Percentiles rank a stretch among this genome's conserved stretches.
Evolutionary conservation across 2,329 filamentous ascomycete genomes (phyloP).

Genomic region (Elsinoe batatas): DNA sequence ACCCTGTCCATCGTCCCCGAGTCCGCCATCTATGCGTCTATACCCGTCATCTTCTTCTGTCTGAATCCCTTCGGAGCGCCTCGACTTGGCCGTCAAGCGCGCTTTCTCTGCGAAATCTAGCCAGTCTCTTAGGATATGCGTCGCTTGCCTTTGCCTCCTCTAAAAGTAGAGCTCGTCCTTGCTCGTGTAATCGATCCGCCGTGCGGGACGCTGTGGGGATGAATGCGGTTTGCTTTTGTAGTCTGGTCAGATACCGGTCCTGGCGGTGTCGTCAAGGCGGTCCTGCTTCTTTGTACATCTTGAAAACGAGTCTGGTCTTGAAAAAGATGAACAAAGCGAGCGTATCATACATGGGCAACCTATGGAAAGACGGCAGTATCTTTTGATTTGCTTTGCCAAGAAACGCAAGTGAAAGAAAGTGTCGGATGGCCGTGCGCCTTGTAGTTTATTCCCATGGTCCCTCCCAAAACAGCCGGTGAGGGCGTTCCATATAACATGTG

Average conservation of each 20-base stretch:
- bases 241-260: too few species aligned
- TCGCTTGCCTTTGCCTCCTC: background rate
- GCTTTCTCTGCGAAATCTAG: slow-evolving; percentile 1
- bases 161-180: background rate
- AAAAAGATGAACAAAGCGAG: too few species aligned
- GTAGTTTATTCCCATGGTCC: background rate
- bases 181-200: background rate
- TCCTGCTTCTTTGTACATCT: too few species aligned
- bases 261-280: too few species aligned
- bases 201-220: background rate
- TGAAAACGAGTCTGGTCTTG: too few species aligned
- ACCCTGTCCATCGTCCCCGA: too few species aligned
- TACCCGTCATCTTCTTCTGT: too few species aligned
- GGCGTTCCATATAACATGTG: slow-evolving; percentile 5
- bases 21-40: too few species aligned
- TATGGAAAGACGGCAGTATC: background rate
- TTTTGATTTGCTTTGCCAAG: slow-evolving; percentile 6
- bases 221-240: background rate
- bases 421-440: background rate
- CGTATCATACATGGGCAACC: slow-evolving; percentile 7
- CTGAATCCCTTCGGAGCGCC: too few species aligned
- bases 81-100: too few species aligned
- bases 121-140: background rate
- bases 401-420: background rate
- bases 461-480: background rate